A percentile compares a stretch with the other conserved stretches of the same genome.
Conservation (phyloP, 345 rosid genomes). For the Linum lewisii region DNA sequence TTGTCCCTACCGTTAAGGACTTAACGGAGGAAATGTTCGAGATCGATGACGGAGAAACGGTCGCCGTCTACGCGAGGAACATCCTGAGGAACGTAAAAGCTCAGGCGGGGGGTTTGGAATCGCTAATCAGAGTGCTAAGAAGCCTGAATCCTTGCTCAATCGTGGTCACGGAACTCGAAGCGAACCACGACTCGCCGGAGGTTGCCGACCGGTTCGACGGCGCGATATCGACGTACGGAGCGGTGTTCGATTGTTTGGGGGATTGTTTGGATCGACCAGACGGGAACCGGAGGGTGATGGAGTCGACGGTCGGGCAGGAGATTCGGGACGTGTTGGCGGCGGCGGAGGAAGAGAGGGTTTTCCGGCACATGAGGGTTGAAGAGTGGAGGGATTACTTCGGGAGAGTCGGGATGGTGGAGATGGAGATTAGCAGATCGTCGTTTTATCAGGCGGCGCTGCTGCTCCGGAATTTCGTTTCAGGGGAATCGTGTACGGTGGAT, state of each 20-base stretch:
- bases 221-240: background rate
- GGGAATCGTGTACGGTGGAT: slow-evolving; percentile 1
- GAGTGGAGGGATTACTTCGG: background rate
- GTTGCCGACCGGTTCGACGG: background rate
- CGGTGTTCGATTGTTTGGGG: background rate
- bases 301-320: background rate
- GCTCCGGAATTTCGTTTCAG: background rate
- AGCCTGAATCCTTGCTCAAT: background rate
- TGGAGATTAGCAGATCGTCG: background rate
- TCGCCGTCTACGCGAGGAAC: background rate
- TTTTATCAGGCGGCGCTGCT: slow-evolving; percentile 1
- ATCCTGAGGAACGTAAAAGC: background rate
- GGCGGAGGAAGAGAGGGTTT: background rate
- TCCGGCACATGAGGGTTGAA: background rate
- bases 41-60: background rate
- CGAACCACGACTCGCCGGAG: background rate
- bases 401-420: background rate
- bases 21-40: background rate
- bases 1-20: background rate
- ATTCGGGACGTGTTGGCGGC: background rate
- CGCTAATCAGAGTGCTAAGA: background rate
- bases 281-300: background rate
- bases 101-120: background rate
- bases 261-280: background rate
- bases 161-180: background rate